phyloP scores from a whole-genome alignment of 495 filamentous ascomycete species.

The Penicillium argentinense region DNA sequence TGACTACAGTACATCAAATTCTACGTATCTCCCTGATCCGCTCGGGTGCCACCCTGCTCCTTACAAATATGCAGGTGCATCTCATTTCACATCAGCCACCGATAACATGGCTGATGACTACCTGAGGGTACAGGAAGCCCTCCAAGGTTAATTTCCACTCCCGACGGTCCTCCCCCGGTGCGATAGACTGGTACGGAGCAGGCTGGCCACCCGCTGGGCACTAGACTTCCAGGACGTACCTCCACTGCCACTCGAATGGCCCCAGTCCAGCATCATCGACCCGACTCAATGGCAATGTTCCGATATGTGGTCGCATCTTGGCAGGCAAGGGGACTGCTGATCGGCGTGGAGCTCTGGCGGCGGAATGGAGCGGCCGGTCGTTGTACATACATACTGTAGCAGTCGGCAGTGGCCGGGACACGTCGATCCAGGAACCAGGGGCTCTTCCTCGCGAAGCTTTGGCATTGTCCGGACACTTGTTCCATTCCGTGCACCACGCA shows the following conservation, averaged over 20 bases:
- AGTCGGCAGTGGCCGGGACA: slow-evolving; percentile 1
- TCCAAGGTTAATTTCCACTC: no score
- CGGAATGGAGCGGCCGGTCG: slow-evolving; percentile 9
- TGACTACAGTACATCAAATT: no score
- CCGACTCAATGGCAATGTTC: no score
- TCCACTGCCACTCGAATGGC: no score
- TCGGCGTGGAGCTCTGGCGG: neutral
- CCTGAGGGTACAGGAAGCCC: no score
- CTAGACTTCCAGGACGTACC: no score
- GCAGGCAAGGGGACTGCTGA: slow-evolving; percentile 2
- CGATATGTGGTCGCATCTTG: neutral
- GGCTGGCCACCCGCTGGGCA: no score
- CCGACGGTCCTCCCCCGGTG: no score
- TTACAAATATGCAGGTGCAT: no score
- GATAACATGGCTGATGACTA: slow-evolving; percentile 6
- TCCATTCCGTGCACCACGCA: slow-evolving; percentile 10
- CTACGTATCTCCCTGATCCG: neutral
- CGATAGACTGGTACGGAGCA: no score
- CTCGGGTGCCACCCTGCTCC: no score
- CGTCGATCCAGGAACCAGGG: slow-evolving; percentile 7
- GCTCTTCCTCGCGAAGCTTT: neutral
- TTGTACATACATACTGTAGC: no score
- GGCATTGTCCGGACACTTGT: slow-evolving; percentile 12
- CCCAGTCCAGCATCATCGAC: neutral
- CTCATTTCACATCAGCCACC: neutral